Evolutionary conservation across 192 early-diverging fungal species (phyloP).

Genomic region (Gonapodya sp.): DNA sequence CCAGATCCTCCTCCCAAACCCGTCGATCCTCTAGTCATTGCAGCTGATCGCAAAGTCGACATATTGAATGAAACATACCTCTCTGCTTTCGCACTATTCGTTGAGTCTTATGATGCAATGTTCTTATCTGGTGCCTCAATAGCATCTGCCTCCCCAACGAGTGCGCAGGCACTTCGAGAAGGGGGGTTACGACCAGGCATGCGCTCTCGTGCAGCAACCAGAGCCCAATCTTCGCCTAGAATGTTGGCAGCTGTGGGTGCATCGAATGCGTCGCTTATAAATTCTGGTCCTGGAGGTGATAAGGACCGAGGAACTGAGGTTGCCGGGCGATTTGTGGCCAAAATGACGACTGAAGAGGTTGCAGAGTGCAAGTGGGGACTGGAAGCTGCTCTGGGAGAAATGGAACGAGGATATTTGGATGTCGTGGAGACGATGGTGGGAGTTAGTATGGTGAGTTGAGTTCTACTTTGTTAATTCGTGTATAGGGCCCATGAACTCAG

Average conservation of each 20-base stretch:
- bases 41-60: background rate
- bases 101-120: constrained; percentile 30
- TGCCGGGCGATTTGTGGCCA: background rate
- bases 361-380: background rate
- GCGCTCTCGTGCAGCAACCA: background rate
- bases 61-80: constrained; percentile 30
- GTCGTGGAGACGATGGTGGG: background rate
- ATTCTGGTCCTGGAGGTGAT: background rate
- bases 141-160: background rate
- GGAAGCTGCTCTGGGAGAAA: background rate
- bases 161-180: background rate
- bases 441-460: background rate
- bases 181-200: background rate
- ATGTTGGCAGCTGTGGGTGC: background rate
- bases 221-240: background rate
- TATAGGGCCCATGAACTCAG: background rate
- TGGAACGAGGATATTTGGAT: background rate
- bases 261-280: background rate
- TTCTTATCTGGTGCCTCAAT: constrained; percentile 22
- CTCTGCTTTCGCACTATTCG: constrained; percentile 34
- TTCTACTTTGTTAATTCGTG: background rate
- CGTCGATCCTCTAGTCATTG: background rate
- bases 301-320: background rate
- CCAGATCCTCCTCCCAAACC: background rate
- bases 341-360: background rate